Conservation (phyloP, 208 protist genomes). For the Acanthamoeba sp. region DNA sequence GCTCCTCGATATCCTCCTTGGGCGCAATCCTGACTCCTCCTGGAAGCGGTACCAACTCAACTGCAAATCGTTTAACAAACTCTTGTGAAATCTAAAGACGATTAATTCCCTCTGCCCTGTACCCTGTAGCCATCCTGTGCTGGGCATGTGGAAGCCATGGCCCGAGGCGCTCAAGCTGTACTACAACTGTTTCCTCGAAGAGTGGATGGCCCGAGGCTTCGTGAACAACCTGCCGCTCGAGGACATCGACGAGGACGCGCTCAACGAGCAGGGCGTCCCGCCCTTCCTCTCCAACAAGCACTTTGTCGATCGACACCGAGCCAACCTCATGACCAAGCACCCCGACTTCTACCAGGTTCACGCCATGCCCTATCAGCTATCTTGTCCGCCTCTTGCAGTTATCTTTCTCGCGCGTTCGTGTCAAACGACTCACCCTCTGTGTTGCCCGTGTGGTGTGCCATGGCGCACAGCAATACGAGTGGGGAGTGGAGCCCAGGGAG, state of each 20-base stretch:
- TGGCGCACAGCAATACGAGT: neutral
- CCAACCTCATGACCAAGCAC: slow-evolving; percentile 51
- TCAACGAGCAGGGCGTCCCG: slow-evolving; percentile 11
- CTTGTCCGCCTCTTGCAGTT: too few relatives aligned
- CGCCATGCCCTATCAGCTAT: too few relatives aligned
- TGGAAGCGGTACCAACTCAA: neutral
- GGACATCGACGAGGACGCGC: neutral
- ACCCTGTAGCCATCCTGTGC: neutral
- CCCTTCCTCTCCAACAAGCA: slow-evolving; percentile 45
- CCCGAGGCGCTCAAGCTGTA: slow-evolving; percentile 45
- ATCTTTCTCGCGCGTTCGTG: too few relatives aligned
- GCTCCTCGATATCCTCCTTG: slow-evolving; percentile 29
- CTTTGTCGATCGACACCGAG: slow-evolving; percentile 22
- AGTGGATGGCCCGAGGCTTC: slow-evolving; percentile 44
- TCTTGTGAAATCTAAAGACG: too few relatives aligned
- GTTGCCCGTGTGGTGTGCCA: neutral
- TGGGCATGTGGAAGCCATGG: slow-evolving; percentile 20
- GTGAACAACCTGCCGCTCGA: slow-evolving; percentile 58
- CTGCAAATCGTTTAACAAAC: neutral
- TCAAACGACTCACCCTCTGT: neutral
- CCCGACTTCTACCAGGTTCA: slow-evolving; percentile 46
- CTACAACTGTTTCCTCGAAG: slow-evolving; percentile 62
- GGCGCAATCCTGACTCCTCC: neutral
- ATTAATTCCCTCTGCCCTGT: neutral
- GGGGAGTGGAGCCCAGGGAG: slow-evolving; percentile 35